Conservation (phyloP, 345 rosid species). For the Syzygium jambos region DNA sequence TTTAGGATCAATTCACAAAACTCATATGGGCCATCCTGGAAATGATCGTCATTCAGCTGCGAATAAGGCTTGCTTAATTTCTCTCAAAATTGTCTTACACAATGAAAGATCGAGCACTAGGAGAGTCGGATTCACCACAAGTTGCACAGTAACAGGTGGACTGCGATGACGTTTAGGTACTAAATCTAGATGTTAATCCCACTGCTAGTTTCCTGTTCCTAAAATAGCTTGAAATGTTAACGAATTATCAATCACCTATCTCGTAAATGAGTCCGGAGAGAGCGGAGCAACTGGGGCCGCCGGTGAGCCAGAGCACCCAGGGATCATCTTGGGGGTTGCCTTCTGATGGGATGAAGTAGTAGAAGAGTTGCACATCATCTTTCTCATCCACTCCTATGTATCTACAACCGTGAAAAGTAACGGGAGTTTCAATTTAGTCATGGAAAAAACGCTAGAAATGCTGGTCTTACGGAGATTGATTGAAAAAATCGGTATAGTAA, state of each 20-base stretch:
- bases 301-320: constrained; percentile 30
- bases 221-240: neutral
- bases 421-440: neutral
- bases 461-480: neutral
- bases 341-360: constrained; percentile 25
- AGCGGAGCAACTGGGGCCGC: constrained; percentile 31
- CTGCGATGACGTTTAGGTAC: neutral
- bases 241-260: constrained; percentile 8
- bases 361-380: constrained; percentile 25
- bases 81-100: neutral
- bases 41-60: neutral
- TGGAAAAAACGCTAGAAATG: neutral
- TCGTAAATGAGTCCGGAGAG: constrained; percentile 21
- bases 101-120: neutral
- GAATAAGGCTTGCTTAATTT: neutral
- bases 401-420: neutral
- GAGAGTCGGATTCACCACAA: neutral
- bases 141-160: neutral
- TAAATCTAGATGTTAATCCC: neutral
- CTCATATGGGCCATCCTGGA: neutral
- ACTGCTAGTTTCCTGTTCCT: neutral
- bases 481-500: neutral
- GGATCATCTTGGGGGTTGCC: constrained; percentile 16
- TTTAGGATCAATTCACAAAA: neutral
- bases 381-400: constrained; percentile 19